phyloP scores from a whole-genome alignment of 805 yeast species.

The Yamadazyma endophytica region DNA sequence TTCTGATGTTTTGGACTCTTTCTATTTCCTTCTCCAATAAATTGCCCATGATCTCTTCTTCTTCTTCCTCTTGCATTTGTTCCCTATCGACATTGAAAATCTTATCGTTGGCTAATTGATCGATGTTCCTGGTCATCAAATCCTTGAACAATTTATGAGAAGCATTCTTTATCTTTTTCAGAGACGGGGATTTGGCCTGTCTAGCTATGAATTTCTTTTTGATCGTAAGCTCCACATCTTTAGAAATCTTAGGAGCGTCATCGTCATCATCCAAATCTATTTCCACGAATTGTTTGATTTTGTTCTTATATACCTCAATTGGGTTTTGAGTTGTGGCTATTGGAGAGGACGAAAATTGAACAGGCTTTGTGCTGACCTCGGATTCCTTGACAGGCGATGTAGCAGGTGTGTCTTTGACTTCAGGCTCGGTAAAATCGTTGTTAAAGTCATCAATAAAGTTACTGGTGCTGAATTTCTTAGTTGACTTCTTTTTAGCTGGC shows the following conservation, averaged over 20 bases:
- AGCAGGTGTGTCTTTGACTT: conserved; percentile 13
- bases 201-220: conserved; percentile 7
- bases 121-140: conserved; percentile 24
- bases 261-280: conserved; percentile 9
- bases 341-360: conserved; percentile 5
- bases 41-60: conserved; percentile 41
- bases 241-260: conserved; percentile 6
- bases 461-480: conserved; percentile 25
- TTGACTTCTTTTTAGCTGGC: background rate
- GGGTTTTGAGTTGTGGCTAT: conserved; percentile 19
- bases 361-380: background rate
- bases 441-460: conserved; percentile 31
- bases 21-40: conserved; percentile 49
- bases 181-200: too few relatives aligned
- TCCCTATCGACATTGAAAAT: conserved; percentile 8
- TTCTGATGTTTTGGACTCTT: conserved; percentile 42
- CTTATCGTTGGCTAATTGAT: conserved; percentile 40
- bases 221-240: conserved; percentile 6
- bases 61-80: conserved; percentile 30
- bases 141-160: conserved; percentile 6
- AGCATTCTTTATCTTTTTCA: too few relatives aligned
- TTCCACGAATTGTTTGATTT: conserved; percentile 18
- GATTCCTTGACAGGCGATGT: conserved; percentile 25
- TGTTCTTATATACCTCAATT: conserved; percentile 32
- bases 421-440: conserved; percentile 10